These are phyloP conservation scores for Psidium friedrichsthalianum DNA, from an alignment of 345 rosid genomes.

Conservation along the genomic window DNA sequence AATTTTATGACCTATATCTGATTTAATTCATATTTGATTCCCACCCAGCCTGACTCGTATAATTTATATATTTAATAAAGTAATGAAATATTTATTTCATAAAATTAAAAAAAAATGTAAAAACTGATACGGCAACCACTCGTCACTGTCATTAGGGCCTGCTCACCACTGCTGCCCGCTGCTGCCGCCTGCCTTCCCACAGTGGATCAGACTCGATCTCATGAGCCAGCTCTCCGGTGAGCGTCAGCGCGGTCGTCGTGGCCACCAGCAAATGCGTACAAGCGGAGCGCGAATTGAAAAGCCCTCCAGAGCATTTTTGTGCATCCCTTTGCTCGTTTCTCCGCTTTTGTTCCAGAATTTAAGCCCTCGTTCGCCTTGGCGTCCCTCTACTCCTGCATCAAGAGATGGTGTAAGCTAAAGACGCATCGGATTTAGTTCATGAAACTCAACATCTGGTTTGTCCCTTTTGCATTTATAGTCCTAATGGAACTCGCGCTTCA, in stretches of 20 bases:
- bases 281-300: conserved; percentile 82
- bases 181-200: too few relatives aligned
- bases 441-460: not conserved
- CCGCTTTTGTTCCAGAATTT: conserved; percentile 13
- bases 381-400: conserved; percentile 53
- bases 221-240: conserved; percentile 75
- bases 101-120: too few relatives aligned
- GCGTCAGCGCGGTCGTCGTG: conserved; percentile 86
- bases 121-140: too few relatives aligned
- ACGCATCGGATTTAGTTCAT: not conserved
- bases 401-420: not conserved
- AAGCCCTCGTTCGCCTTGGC: conserved; percentile 31
- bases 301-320: conserved; percentile 77
- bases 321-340: conserved; percentile 20
- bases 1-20: too few relatives aligned
- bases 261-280: conserved; percentile 89
- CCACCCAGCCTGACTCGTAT: too few relatives aligned
- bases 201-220: conserved; percentile 68
- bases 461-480: not conserved
- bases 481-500: not conserved
- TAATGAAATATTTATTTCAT: too few relatives aligned
- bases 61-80: too few relatives aligned
- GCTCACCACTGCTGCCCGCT: too few relatives aligned
- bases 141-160: too few relatives aligned
- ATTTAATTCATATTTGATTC: too few relatives aligned